Percentiles rank a stretch among this genome's conserved stretches.
phyloP scores from a whole-genome alignment of 108 stramenopile species.

The Nannochloropsis salina region DNA sequence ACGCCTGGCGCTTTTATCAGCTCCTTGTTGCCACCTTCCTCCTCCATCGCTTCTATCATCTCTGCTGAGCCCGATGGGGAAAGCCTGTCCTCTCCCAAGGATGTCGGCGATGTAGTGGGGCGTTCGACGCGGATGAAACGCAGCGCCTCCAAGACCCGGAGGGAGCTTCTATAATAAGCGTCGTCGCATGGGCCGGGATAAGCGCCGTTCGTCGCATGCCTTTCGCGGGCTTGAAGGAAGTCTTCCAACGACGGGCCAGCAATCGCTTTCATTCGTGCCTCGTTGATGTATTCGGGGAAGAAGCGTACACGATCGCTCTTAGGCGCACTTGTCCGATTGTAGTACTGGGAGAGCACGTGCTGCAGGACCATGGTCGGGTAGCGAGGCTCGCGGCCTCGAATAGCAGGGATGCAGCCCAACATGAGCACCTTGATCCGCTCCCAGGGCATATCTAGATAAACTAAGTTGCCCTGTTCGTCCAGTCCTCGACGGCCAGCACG shows the following conservation, averaged over 20 bases:
- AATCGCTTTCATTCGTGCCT: slow-evolving; percentile 75
- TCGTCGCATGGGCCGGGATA: not conserved
- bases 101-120: not conserved
- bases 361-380: slow-evolving; percentile 88
- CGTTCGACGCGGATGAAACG: not conserved
- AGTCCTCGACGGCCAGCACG: slow-evolving; percentile 97
- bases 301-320: slow-evolving; percentile 66
- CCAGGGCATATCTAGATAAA: slow-evolving; percentile 96
- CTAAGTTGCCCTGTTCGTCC: slow-evolving; percentile 97
- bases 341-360: slow-evolving; percentile 65
- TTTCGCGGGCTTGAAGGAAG: slow-evolving; percentile 60
- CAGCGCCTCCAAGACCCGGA: not conserved
- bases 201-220: not conserved
- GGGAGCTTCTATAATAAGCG: slow-evolving; percentile 5
- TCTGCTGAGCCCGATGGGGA: not conserved
- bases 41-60: not conserved
- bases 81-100: not conserved
- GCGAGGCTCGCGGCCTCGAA: slow-evolving; percentile 87
- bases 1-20: not conserved
- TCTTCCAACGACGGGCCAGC: slow-evolving; percentile 67
- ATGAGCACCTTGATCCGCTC: slow-evolving; percentile 92
- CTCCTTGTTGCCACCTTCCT: not conserved
- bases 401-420: slow-evolving; percentile 89
- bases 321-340: slow-evolving; percentile 56
- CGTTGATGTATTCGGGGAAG: slow-evolving; percentile 71